Evolutionary conservation across 1,284 basidiomycete genomes (phyloP).

Genomic region (Mycena citricolor): DNA sequence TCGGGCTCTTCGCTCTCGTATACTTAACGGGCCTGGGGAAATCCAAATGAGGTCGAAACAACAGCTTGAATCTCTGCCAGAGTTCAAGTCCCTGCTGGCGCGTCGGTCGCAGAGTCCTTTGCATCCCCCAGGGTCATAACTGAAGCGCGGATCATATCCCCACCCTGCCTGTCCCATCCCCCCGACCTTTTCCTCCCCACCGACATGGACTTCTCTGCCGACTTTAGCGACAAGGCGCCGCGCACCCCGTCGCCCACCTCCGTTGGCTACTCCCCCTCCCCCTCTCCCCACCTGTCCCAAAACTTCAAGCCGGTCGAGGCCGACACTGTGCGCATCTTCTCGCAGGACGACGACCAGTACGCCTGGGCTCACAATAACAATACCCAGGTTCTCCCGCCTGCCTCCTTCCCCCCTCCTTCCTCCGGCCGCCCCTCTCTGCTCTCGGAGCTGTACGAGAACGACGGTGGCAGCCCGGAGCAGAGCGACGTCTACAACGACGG

Average conservation of each 20-base stretch:
- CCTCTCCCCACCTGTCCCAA: not conserved
- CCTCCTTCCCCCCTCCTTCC: slow-evolving; percentile 36
- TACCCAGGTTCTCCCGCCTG: no score
- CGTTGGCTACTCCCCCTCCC: not conserved
- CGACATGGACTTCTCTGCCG: slow-evolving; percentile 10
- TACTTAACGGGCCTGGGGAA: no score
- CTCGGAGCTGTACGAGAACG: slow-evolving; percentile 64
- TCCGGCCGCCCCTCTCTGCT: slow-evolving; percentile 55
- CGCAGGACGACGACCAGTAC: slow-evolving; percentile 32
- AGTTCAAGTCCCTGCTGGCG: no score
- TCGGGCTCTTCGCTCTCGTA: no score
- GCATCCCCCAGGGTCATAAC: no score
- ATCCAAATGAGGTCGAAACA: no score
- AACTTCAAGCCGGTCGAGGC: slow-evolving; percentile 23
- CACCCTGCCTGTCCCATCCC: no score
- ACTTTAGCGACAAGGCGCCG: slow-evolving; percentile 15
- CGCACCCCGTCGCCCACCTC: slow-evolving; percentile 20
- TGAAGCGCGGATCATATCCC: no score
- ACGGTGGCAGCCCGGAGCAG: slow-evolving; percentile 23
- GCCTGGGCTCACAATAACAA: slow-evolving; percentile 3
- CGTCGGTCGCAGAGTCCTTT: no score
- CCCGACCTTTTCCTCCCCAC: no score
- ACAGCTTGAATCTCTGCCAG: no score
- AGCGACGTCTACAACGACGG: slow-evolving; percentile 15
- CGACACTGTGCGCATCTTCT: slow-evolving; percentile 31